phyloP scores from a whole-genome alignment of 163 green algal genomes.

The Chlorella variabilis region DNA sequence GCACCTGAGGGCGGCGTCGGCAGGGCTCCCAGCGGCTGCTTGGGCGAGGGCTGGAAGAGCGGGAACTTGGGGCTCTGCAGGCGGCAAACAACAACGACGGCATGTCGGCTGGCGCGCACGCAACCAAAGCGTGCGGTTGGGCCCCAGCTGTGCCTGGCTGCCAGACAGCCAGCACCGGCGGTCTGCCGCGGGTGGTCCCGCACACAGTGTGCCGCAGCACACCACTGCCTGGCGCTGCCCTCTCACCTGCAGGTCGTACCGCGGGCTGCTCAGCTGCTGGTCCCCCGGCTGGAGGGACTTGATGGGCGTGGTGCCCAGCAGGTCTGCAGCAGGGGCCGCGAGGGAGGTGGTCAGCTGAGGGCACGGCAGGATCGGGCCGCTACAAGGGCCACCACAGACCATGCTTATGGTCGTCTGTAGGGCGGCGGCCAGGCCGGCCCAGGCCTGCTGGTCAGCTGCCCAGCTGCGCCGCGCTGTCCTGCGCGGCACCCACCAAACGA shows the following conservation, averaged over 20 bases:
- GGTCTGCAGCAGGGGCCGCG: neutral
- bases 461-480: neutral
- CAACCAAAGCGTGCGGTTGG: no score
- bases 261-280: conserved; percentile 11
- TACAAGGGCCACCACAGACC: no score
- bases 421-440: no score
- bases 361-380: no score
- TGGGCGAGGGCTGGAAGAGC: conserved; percentile 33
- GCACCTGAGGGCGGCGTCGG: conserved; percentile 15
- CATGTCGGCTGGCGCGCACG: neutral
- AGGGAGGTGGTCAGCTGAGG: no score
- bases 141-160: no score
- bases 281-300: neutral
- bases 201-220: no score
- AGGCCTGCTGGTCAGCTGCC: no score
- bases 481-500: neutral
- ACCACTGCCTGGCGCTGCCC: no score
- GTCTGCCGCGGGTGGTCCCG: no score
- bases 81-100: neutral
- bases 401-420: no score
- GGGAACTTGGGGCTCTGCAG: conserved; percentile 39
- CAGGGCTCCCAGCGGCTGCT: neutral
- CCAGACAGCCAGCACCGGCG: no score
- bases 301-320: conserved; percentile 1
- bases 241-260: conserved; percentile 21